phyloP scores from a whole-genome alignment of 768 basidiomycete genomes.

The Boletus subcaerulescens region DNA sequence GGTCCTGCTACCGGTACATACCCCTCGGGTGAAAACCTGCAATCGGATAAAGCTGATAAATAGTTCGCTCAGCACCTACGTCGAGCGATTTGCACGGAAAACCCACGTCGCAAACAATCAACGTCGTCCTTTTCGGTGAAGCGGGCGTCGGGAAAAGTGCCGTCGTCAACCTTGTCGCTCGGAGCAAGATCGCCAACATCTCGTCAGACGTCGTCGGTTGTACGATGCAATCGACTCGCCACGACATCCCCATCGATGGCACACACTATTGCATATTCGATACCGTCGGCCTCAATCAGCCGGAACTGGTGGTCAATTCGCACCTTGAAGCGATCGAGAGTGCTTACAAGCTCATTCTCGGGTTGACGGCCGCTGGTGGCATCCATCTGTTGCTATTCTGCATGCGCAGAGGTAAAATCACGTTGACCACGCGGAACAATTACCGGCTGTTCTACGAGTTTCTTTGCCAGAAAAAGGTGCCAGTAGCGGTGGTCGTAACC shows the following conservation, averaged over 20 bases:
- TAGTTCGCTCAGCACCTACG: not conserved
- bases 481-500: not conserved
- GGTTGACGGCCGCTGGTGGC: not conserved
- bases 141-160: conserved; percentile 1
- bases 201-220: not conserved
- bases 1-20: not conserved
- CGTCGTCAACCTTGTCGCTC: conserved; percentile 1
- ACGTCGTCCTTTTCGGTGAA: not conserved
- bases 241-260: not conserved
- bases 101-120: not conserved
- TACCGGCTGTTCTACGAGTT: not conserved
- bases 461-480: not conserved
- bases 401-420: not conserved
- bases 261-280: not conserved
- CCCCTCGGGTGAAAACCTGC: not conserved
- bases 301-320: not conserved
- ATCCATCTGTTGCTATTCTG: not conserved
- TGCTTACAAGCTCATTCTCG: not conserved
- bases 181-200: not conserved
- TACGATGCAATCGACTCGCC: not conserved
- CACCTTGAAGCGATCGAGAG: not conserved
- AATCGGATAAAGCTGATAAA: not conserved
- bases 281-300: not conserved
- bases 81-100: not conserved
- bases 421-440: not conserved